Evolutionary conservation across 2,329 filamentous ascomycete species (phyloP).

Genomic region (Aspergillus udagawae): DNA sequence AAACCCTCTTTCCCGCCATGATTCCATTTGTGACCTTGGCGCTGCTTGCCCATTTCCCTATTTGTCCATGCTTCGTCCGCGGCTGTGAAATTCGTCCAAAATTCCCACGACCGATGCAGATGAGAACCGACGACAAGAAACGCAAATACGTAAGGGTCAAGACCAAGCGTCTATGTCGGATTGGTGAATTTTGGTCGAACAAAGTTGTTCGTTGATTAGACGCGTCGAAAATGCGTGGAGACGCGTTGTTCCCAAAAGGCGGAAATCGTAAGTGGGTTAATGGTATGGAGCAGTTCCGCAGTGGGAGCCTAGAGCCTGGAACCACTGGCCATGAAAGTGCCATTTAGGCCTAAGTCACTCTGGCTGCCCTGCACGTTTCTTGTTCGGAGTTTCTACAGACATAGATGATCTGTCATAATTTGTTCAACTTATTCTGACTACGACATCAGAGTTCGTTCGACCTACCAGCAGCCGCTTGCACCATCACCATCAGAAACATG

Average conservation of each 20-base stretch:
- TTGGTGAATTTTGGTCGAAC: neutral
- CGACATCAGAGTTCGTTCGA: neutral
- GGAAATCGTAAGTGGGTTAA: conserved; percentile 1
- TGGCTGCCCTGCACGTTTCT: neutral
- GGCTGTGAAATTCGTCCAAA: neutral
- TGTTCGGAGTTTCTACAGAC: neutral
- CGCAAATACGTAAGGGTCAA: neutral
- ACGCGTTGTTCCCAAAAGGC: conserved; percentile 16
- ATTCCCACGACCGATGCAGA: neutral
- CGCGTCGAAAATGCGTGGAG: conserved; percentile 25
- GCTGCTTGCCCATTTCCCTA: conserved; percentile 36
- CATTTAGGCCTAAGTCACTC: too few species aligned
- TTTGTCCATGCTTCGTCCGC: conserved; percentile 18
- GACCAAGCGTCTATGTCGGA: neutral
- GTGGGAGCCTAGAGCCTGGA: neutral
- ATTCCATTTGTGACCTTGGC: conserved; percentile 39
- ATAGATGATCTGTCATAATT: neutral
- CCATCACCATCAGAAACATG: conserved; percentile 18
- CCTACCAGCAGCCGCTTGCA: neutral
- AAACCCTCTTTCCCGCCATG: conserved; percentile 50
- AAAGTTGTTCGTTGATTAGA: conserved; percentile 5
- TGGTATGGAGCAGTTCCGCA: conserved; percentile 14
- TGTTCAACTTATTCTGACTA: neutral
- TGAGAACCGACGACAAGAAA: neutral
- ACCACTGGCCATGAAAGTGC: neutral